Conservation (phyloP, 2,329 filamentous ascomycete genomes). For the Stemphylium beticola region DNA sequence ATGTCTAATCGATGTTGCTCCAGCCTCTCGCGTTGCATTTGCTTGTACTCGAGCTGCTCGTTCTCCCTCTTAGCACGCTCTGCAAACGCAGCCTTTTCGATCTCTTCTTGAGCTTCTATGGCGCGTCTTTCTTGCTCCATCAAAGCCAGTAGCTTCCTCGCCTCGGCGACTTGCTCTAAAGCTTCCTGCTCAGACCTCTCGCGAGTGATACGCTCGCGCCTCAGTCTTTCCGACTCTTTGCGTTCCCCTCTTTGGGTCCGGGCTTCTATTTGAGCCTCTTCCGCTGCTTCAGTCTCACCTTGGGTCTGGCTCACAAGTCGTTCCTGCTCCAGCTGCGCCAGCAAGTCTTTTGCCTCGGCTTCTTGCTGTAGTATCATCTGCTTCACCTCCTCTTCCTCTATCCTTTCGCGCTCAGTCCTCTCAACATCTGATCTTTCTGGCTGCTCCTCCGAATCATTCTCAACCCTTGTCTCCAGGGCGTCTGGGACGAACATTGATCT, state of each 20-base stretch:
- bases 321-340: conserved; percentile 2
- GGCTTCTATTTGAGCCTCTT: not conserved
- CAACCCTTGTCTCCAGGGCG: not conserved
- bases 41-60: conserved; percentile 11
- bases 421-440: conserved; percentile 11
- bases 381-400: conserved; percentile 5
- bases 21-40: conserved; percentile 7
- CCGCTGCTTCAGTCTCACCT: conserved; percentile 6
- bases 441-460: conserved; percentile 1
- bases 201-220: conserved; percentile 1
- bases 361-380: conserved; percentile 3
- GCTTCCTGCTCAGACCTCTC: conserved; percentile 15
- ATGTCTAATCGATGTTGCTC: conserved; percentile 11
- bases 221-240: conserved; percentile 4
- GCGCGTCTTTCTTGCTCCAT: conserved; percentile 14
- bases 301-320: not conserved
- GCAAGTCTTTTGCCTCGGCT: conserved; percentile 5
- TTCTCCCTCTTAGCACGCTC: conserved; percentile 10
- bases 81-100: conserved; percentile 7
- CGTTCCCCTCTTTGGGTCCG: not conserved
- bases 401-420: conserved; percentile 5
- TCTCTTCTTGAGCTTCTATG: conserved; percentile 7
- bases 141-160: conserved; percentile 9
- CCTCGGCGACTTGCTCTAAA: conserved; percentile 12
- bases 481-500: not conserved